Percentiles rank a stretch among this genome's conserved stretches.
Conservation (phyloP, 2,329 filamentous ascomycete genomes). For the Dactylonectria macrodidyma region DNA sequence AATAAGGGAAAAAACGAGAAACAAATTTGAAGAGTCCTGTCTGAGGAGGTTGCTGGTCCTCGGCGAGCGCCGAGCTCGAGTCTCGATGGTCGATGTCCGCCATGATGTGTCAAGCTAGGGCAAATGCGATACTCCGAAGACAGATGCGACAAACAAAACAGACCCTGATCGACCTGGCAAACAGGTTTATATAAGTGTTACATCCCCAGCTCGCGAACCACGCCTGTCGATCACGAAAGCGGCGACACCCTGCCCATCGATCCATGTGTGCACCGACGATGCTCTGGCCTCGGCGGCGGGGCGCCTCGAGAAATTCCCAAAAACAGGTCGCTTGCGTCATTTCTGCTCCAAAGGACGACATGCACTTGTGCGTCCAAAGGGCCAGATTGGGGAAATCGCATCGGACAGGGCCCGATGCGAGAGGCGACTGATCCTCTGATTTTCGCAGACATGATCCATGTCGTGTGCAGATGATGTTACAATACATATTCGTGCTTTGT, state of each 20-base stretch:
- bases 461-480: conserved; percentile 14
- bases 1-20: conserved; percentile 40
- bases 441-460: background rate
- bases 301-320: conserved; percentile 21
- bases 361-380: conserved; percentile 21
- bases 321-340: conserved; percentile 40
- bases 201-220: conserved; percentile 11
- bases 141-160: background rate
- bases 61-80: conserved; percentile 8
- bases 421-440: conserved; percentile 1
- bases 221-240: conserved; percentile 20
- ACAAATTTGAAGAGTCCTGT: conserved; percentile 39
- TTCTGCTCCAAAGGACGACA: conserved; percentile 42
- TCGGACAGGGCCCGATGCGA: conserved; percentile 36
- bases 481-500: background rate
- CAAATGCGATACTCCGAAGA: background rate
- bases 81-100: background rate
- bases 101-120: conserved; percentile 2
- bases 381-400: conserved; percentile 31
- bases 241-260: conserved; percentile 5
- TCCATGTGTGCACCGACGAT: conserved; percentile 11
- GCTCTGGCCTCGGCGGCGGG: conserved; percentile 27
- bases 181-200: conserved; percentile 18
- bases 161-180: background rate
- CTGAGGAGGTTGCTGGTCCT: conserved; percentile 30